Base-by-base conservation (phyloP, 345 rosid genomes). In the Lepidium didymum region DNA sequence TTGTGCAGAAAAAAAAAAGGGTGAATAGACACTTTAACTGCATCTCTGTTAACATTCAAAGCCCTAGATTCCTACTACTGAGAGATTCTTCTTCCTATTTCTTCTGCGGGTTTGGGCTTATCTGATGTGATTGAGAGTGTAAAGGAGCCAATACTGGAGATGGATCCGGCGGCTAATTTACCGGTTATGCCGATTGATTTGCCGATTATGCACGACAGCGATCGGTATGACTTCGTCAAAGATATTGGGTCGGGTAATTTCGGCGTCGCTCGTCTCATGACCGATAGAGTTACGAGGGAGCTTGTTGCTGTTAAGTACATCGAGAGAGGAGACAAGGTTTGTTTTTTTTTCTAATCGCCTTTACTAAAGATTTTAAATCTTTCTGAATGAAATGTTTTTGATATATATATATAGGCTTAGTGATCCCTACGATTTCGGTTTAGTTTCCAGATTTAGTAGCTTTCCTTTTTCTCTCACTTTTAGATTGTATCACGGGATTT, bases 271-370 rank as follows among this genome's bases (percentile, higher is more conserved):
- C 79, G 96, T 79, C 91, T 94, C 49, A 89, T 89, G 97, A 89
- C 82, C 19, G 95, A 94, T 52, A 86, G 79, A 69, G 76, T 78
- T 43, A 86, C 91, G 10, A 72, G 79, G 57, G 96, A 89, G 74
- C 96, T 89, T 42, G 99, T 91, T 64, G 97, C 99, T 75, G 96
- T 94, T 47, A 94, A 94, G 82, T 94, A 87, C 59, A 91, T 94
- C 79, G 99, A 94, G 83, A 83, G 99, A 76, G 99, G 99, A 58
- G 90, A 84, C 44, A 90, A 82, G 88, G 95, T 87, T 11, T 27
- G 21, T 0, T 29, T 31, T 59, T 29, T 31, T 59, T 49, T 13
- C 13, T 36, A 14, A 54, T 41, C 33, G 2, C 34, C 12, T 14
- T 25, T 8, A 59, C 33, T 38, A 10, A 13, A 38, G 59, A 3